These are phyloP conservation scores for Aspergillus quadricinctus DNA, from an alignment of 2,329 filamentous ascomycete genomes.

Conservation along the genomic window DNA sequence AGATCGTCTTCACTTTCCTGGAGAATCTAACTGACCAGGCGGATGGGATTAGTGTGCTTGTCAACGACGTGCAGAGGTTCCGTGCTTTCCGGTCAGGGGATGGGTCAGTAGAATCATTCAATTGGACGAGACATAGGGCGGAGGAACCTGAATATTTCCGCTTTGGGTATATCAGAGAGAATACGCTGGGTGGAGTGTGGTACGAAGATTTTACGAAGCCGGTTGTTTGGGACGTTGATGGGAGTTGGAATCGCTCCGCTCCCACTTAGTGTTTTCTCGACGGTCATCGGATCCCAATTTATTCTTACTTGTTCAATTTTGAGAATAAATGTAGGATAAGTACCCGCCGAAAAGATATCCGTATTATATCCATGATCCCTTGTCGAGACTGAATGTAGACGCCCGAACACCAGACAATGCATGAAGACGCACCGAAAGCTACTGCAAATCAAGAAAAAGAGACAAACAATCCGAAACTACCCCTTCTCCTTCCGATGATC, in stretches of 20 bases:
- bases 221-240: constrained; percentile 27
- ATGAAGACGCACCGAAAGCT: background rate
- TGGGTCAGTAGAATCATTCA: constrained; percentile 22
- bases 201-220: constrained; percentile 40
- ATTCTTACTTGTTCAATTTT: background rate
- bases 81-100: constrained; percentile 47
- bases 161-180: constrained; percentile 39
- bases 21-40: constrained; percentile 23
- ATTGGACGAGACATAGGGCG: constrained; percentile 30
- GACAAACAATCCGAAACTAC: constrained; percentile 1
- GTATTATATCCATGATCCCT: background rate
- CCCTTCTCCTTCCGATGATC: constrained; percentile 22
- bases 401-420: background rate
- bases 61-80: constrained; percentile 60
- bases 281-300: background rate
- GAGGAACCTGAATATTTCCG: constrained; percentile 39
- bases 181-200: constrained; percentile 33
- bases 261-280: background rate
- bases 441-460: background rate
- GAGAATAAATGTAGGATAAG: background rate
- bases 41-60: constrained; percentile 55
- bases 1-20: constrained; percentile 36
- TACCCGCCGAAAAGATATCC: background rate
- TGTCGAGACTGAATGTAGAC: background rate
- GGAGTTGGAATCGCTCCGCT: constrained; percentile 14